Conservation (phyloP, 768 basidiomycete species). For the Tulasnella sp. region DNA sequence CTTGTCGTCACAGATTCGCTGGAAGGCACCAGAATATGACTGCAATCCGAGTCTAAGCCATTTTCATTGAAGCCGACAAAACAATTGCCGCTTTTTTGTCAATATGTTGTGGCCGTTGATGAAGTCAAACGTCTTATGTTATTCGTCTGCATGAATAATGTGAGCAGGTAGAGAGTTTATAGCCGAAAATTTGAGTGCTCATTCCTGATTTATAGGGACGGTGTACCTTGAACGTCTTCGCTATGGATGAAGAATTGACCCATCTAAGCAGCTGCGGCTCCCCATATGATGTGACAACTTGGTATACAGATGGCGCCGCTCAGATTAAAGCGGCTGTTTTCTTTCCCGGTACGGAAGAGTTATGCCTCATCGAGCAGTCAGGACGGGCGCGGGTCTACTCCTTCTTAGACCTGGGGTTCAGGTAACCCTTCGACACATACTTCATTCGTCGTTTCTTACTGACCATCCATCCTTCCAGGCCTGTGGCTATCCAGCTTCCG, state of each 20-base stretch:
- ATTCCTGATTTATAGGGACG: background rate
- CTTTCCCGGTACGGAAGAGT: conserved; percentile 41
- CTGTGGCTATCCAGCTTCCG: conserved; percentile 35
- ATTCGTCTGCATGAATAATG: background rate
- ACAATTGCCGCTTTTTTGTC: conserved; percentile 33
- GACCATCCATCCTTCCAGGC: conserved; percentile 28
- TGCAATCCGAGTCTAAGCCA: background rate
- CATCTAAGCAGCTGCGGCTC: conserved; percentile 33
- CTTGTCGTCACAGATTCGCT: conserved; percentile 35
- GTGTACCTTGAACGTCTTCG: conserved; percentile 34
- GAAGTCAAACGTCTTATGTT: conserved; percentile 41
- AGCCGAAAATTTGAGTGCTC: background rate
- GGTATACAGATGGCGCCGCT: conserved; percentile 31
- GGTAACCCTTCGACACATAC: no score
- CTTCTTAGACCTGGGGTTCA: conserved; percentile 41
- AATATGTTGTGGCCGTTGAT: conserved; percentile 41
- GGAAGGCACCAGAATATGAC: conserved; percentile 17
- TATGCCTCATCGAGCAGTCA: conserved; percentile 39
- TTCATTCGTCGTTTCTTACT: background rate
- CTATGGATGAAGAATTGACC: conserved; percentile 37
- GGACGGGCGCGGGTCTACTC: conserved; percentile 43
- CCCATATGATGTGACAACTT: conserved; percentile 32
- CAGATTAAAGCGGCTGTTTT: conserved; percentile 34
- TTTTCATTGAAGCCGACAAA: conserved; percentile 28
- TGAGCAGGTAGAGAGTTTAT: background rate